Percentiles rank a stretch among this genome's conserved stretches.
phyloP scores from a whole-genome alignment of 163 green algal species.

The Scenedesmus sp. region DNA sequence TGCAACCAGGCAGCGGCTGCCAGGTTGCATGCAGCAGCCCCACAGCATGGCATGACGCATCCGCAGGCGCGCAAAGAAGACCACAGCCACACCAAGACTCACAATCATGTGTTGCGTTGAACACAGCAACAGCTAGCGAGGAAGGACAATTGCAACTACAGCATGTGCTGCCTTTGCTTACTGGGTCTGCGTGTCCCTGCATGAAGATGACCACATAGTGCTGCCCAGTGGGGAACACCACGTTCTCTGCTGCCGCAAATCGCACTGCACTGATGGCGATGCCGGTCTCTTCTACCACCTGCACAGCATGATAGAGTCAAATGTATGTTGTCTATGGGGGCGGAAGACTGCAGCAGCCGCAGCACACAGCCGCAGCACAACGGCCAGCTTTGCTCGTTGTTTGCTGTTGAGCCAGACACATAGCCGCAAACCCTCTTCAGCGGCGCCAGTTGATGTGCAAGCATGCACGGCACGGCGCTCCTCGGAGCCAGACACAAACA shows the following conservation, averaged over 20 bases:
- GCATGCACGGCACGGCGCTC: no score
- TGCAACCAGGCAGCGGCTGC: background rate
- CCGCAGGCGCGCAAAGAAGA: background rate
- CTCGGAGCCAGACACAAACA: no score
- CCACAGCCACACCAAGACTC: background rate
- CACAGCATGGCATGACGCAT: background rate
- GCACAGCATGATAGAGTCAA: background rate
- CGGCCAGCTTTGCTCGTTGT: no score
- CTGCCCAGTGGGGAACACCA: slow-evolving; percentile 32
- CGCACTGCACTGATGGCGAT: background rate
- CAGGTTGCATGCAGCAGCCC: background rate
- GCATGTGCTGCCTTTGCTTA: background rate
- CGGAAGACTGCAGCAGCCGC: background rate
- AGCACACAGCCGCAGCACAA: no score
- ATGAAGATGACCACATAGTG: slow-evolving; percentile 53
- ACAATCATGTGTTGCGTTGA: no score
- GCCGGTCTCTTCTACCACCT: slow-evolving; percentile 50
- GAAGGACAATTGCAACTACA: background rate
- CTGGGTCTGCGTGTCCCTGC: background rate
- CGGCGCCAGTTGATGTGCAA: no score
- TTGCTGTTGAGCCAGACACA: no score
- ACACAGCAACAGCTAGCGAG: background rate
- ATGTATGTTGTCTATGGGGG: no score
- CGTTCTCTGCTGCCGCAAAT: slow-evolving; percentile 47
- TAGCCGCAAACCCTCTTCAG: no score